phyloP scores from a whole-genome alignment of 768 basidiomycete species.

The Russula sp. region DNA sequence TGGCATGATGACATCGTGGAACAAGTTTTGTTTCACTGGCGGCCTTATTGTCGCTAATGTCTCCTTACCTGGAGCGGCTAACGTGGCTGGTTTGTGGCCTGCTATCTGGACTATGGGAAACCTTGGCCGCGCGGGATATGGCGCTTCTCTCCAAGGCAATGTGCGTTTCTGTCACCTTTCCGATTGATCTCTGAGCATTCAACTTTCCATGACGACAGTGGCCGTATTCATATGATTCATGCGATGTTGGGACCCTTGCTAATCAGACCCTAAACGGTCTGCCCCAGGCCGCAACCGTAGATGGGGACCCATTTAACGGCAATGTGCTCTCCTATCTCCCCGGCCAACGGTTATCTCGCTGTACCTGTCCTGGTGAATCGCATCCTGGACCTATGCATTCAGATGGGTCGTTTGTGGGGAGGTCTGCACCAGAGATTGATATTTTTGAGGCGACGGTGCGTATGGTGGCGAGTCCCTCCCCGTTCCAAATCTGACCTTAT shows the following conservation, averaged over 20 bases:
- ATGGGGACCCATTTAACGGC: constrained; percentile 55
- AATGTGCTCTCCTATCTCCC: constrained; percentile 75
- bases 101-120: constrained; percentile 82
- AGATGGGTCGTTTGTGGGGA: constrained; percentile 59
- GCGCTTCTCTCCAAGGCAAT: constrained; percentile 80
- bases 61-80: constrained; percentile 63
- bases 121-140: constrained; percentile 84
- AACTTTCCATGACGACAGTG: constrained; percentile 45
- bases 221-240: constrained; percentile 81
- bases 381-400: constrained; percentile 53
- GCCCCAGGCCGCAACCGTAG: constrained; percentile 57
- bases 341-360: constrained; percentile 52
- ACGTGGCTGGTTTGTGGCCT: constrained; percentile 69
- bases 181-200: neutral
- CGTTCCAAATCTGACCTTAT: neutral
- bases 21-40: constrained; percentile 94
- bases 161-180: constrained; percentile 41
- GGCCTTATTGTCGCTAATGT: constrained; percentile 72
- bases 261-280: constrained; percentile 76
- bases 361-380: constrained; percentile 43
- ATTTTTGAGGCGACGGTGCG: constrained; percentile 54
- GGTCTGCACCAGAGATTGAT: constrained; percentile 70
- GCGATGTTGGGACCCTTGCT: constrained; percentile 86
- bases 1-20: constrained; percentile 42
- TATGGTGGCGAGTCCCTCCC: neutral